These are phyloP conservation scores for Euphrasia arctica DNA, from an alignment of 305 asterid genomes.

Conservation along the genomic window DNA sequence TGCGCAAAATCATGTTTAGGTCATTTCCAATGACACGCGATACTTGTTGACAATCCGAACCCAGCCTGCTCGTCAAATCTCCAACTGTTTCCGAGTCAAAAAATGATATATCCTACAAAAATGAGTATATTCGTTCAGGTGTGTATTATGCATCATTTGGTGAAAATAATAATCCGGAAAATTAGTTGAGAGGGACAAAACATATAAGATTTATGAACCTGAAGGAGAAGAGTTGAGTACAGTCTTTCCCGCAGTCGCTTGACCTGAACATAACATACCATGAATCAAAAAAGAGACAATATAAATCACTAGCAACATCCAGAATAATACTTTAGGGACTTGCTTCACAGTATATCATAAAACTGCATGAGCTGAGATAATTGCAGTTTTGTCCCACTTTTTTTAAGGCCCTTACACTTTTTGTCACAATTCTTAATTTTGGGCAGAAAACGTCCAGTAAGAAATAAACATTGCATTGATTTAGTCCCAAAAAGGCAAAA, in stretches of 20 bases:
- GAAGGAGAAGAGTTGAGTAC: constrained; percentile 81
- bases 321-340: neutral
- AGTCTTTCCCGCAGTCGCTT: constrained; percentile 85
- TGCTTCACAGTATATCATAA: too few relatives aligned
- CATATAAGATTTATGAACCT: constrained; percentile 46
- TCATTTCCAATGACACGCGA: constrained; percentile 97
- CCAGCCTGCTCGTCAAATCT: constrained; percentile 97
- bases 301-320: constrained; percentile 8
- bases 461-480: too few relatives aligned
- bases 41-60: constrained; percentile 99
- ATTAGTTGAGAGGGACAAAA: neutral
- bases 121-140: constrained; percentile 19
- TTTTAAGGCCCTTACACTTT: too few relatives aligned
- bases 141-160: too few relatives aligned
- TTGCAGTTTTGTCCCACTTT: too few relatives aligned
- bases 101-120: constrained; percentile 82
- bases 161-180: neutral
- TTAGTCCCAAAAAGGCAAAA: too few relatives aligned
- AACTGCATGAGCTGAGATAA: neutral
- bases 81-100: constrained; percentile 95
- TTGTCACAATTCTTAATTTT: too few relatives aligned
- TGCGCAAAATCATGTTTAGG: constrained; percentile 82
- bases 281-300: constrained; percentile 11
- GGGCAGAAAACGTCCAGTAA: too few relatives aligned
- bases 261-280: constrained; percentile 48